Conservation (phyloP, 257 asterid genomes). For the Solanum gracilifrons region DNA sequence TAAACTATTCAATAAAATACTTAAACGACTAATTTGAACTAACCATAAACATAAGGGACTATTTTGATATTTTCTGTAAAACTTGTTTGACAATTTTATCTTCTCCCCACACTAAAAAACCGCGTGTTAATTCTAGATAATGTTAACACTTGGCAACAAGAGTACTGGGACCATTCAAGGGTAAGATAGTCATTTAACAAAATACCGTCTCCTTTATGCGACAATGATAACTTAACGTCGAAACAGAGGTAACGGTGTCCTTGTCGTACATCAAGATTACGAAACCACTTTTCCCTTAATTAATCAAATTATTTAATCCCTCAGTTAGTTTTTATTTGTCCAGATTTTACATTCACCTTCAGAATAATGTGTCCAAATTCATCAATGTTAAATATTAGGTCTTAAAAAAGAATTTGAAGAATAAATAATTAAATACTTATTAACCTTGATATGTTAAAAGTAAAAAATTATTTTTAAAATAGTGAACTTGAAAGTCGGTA, state of each 20-base stretch:
- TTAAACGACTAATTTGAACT: not conserved
- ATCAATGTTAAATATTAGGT: fast-evolving
- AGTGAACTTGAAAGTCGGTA: not conserved
- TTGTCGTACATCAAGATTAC: not conserved
- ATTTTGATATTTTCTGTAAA: not conserved
- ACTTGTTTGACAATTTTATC: not conserved
- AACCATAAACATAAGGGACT: not conserved
- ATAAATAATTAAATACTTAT: no score
- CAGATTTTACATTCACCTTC: no score
- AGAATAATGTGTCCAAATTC: not conserved
- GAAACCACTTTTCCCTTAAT: not conserved
- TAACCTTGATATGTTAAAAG: no score
- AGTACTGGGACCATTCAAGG: not conserved
- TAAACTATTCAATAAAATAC: not conserved
- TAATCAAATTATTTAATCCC: not conserved
- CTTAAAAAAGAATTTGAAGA: no score
- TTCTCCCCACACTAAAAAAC: not conserved
- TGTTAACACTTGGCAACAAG: not conserved
- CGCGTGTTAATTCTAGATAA: not conserved
- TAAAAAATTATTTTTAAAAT: no score
- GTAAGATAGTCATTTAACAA: not conserved
- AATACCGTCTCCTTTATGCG: not conserved
- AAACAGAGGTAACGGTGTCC: not conserved
- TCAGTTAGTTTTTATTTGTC: fast-evolving
- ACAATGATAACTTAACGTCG: not conserved